Evolutionary conservation across 495 filamentous ascomycete species (phyloP), one percentile per base, ranked within the genome.

Genomic region (Talaromyces stipitatus): DNA sequence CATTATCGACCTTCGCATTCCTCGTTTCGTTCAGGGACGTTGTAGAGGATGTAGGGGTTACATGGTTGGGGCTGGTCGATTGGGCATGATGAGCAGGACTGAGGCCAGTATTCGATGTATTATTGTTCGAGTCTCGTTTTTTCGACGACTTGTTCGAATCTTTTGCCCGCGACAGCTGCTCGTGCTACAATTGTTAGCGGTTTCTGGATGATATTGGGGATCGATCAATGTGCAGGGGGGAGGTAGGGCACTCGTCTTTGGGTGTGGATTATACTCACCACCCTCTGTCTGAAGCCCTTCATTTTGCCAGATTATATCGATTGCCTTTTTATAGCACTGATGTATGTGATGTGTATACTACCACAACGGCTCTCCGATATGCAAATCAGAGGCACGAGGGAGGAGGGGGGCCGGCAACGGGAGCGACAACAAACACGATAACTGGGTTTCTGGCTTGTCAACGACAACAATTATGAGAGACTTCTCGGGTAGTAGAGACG

Each of bases 201-300:
- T 33, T 41, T 30, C 53, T 27, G 27, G 7, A 22, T 9, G 53
- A 55, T 14, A 27, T 18, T 41, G 14, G 7, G n/a, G 2, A 41
- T 41, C 30, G 53, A 55, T 27, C 23, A 54, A 55, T 36, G 12
- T 41, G 36, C 36, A 48, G 62, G 54, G n/a, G 60, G 58, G 54
- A 32, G 18, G 26, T 14, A 55, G 64, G 55, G 50, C 46, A 51
- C 16, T 27, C 22, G n/a, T 7, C 6, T 14, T 14, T 20, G 16
- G 36, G 36, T 23, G n/a, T 29, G 33, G 50, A 62, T 61, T 48
- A 58, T 61, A 87, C 92, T 81, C 81, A 96, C 92, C 78, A 97
- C 95, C 87, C 88, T 87, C 79, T 95, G 90, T 77, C 94, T 88
- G 74, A 98, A 96, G 68, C 90, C 86, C 79, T 96, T 97, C 94